phyloP scores from a whole-genome alignment of 345 rosid species.

The Cochlearia excelsa region DNA sequence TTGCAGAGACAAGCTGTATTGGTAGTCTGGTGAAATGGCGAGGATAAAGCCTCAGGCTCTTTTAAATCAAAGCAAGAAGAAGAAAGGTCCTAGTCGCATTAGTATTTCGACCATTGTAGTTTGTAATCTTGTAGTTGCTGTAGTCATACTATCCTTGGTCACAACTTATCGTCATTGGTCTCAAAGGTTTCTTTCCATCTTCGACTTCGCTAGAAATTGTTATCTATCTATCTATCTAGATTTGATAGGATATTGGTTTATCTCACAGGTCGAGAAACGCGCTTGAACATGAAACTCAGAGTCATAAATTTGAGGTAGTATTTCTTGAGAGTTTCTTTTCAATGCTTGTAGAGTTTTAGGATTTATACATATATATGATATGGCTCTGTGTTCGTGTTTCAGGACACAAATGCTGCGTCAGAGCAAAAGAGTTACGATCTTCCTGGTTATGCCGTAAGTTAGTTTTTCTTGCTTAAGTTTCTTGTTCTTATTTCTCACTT shows the following conservation, averaged over 20 bases:
- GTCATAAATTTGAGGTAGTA: conserved; percentile 45
- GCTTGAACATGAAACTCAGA: conserved; percentile 32
- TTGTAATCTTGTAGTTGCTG: conserved; percentile 48
- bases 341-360: not conserved
- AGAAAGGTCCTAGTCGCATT: conserved; percentile 62
- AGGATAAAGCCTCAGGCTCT: conserved; percentile 83
- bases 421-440: conserved; percentile 63
- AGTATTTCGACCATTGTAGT: conserved; percentile 52
- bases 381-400: conserved; percentile 2
- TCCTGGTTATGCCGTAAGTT: conserved; percentile 80
- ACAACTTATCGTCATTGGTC: conserved; percentile 66
- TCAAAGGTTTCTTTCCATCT: conserved; percentile 45
- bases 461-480: not conserved
- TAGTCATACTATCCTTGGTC: conserved; percentile 45
- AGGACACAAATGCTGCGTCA: conserved; percentile 30
- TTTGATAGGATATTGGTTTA: not conserved
- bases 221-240: not conserved
- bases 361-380: not conserved
- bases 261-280: conserved; percentile 39
- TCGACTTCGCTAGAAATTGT: not conserved
- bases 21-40: conserved; percentile 48
- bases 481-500: not conserved
- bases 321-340: not conserved
- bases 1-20: conserved; percentile 12
- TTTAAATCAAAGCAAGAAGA: conserved; percentile 75